Conservation (phyloP, 805 yeast species). For the Saturnispora besseyi region DNA sequence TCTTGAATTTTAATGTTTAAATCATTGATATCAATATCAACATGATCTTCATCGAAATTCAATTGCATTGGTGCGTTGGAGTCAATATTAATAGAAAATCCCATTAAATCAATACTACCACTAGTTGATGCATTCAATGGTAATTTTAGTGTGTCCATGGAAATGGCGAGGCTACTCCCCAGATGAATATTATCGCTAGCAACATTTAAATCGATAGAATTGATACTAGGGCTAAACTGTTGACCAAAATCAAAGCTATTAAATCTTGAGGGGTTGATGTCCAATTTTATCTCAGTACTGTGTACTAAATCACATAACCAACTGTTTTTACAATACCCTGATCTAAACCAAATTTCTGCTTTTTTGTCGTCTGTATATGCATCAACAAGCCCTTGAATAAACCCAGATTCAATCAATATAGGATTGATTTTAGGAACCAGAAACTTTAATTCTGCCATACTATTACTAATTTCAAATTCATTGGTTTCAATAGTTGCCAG, state of each 20-base stretch:
- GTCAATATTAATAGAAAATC: not conserved
- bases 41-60: not conserved
- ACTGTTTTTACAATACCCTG: constrained; percentile 6
- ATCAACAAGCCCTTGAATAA: constrained; percentile 1
- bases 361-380: not conserved
- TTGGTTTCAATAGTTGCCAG: not conserved
- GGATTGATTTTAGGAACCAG: constrained; percentile 4
- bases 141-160: not conserved
- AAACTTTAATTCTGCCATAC: not conserved
- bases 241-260: not conserved
- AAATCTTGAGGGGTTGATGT: not conserved
- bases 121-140: not conserved
- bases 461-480: not conserved
- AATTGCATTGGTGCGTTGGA: not conserved
- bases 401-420: not conserved
- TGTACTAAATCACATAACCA: constrained; percentile 4
- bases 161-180: not conserved
- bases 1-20: not conserved
- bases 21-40: not conserved
- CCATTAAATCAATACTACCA: not conserved
- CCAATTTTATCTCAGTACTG: not conserved
- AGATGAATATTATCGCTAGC: not conserved
- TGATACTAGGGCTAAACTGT: not conserved
- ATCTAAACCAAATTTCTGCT: constrained; percentile 1
- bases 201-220: not conserved